Base-by-base conservation (phyloP, 2,329 filamentous ascomycete genomes). In the Monosporascus sp. region DNA sequence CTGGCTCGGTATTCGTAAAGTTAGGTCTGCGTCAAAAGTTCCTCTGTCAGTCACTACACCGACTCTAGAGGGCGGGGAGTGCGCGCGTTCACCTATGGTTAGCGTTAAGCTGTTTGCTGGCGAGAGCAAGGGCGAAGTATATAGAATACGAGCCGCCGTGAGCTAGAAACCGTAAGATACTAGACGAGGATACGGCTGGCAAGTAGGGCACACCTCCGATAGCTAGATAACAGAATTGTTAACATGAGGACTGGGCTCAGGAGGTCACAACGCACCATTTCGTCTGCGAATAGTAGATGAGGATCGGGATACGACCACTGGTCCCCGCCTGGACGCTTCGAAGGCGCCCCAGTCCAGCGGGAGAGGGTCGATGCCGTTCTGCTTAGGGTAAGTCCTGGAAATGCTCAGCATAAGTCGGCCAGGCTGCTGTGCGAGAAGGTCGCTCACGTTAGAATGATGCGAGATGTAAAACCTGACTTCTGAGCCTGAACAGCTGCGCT, bases 351-450 rank as follows among this genome's bases (percentile, higher is more conserved):
- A 97, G 61, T 88, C 80, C 78, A 97, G 84, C 22, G 85, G 83
- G 50, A 97, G 75, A n/a, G 93, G 92, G 60, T 96, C 89, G 71
- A 97, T 93, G 57, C 93, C 93, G 60, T 89, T 90, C 73, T 97
- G 93, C 62, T 90, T 91, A 27, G 93, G 93, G 71, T 97, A 97
- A 6, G 92, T 96, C 49, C 81, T 83, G 53, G 20, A 37, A 18
- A 47, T 24, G 15, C 51, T 63, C 50, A 65, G 51, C 49, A 50
- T 38, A 35, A 17, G 11, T 22, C 7, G 22, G 49, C 24, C 45
- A 27, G 36, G 52, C 44, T 52, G 50, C 50, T 35, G 54, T 14
- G 36, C 48, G 15, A 35, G 17, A 24, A 48, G 38, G 41, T 44
- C 52, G 58, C 67, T 62, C 64, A 80, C 77, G 79, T 82, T 56